phyloP scores from a whole-genome alignment of 495 filamentous ascomycete species.

The Daldinia caldariorum region DNA sequence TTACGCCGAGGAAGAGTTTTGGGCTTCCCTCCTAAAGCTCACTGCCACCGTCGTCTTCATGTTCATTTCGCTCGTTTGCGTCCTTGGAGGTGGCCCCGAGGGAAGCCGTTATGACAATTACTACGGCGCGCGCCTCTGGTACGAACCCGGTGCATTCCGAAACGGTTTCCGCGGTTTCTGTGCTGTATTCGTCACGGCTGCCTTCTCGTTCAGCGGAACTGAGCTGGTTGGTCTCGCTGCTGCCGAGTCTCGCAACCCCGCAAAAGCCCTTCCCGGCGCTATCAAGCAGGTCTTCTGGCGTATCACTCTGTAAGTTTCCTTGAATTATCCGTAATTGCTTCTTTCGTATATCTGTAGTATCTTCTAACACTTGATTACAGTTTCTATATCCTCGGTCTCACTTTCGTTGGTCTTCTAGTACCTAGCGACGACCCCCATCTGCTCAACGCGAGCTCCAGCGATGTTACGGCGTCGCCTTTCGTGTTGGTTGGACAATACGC shows the following conservation, averaged over 20 bases:
- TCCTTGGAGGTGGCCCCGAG: constrained; percentile 70
- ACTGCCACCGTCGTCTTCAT: constrained; percentile 74
- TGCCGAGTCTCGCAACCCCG: constrained; percentile 72
- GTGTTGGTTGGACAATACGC: constrained; percentile 76
- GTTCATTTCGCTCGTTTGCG: constrained; percentile 74
- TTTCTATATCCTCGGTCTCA: constrained; percentile 79
- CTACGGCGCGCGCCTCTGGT: constrained; percentile 70
- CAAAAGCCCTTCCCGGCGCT: constrained; percentile 70
- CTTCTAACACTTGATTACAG: constrained; percentile 51
- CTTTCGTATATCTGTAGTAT: background rate
- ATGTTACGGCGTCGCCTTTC: constrained; percentile 74
- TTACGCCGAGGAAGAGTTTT: constrained; percentile 75
- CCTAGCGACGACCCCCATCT: constrained; percentile 63
- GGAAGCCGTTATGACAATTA: constrained; percentile 61
- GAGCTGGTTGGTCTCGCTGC: constrained; percentile 79
- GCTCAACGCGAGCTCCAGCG: constrained; percentile 60
- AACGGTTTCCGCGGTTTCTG: constrained; percentile 79
- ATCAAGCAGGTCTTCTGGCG: constrained; percentile 82
- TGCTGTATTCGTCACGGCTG: constrained; percentile 76
- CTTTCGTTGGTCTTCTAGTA: constrained; percentile 80
- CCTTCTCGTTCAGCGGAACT: constrained; percentile 77
- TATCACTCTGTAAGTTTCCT: constrained; percentile 57
- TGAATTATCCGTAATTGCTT: background rate
- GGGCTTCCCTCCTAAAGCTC: constrained; percentile 65
- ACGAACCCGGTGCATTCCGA: constrained; percentile 75